Percentiles rank a stretch among this genome's conserved stretches.
These are phyloP conservation scores for Podaxis pistillaris DNA, from an alignment of 768 basidiomycete species.

Conservation along the genomic window DNA sequence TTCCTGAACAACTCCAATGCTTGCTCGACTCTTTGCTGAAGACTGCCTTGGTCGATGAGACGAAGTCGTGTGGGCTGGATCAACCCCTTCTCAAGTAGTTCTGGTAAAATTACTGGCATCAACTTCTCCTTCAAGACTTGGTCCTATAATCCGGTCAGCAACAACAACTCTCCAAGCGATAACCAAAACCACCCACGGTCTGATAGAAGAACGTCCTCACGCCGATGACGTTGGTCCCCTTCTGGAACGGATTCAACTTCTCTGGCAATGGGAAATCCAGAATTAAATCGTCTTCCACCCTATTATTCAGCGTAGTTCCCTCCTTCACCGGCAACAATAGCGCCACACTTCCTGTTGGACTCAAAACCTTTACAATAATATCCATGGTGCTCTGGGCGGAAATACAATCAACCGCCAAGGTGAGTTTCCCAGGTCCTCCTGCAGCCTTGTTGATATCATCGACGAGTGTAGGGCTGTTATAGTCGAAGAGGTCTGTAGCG, in stretches of 20 bases:
- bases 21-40: slow-evolving; percentile 39
- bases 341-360: slow-evolving; percentile 38
- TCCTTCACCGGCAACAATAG: slow-evolving; percentile 47
- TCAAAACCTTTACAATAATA: slow-evolving; percentile 35
- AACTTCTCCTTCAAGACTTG: slow-evolving; percentile 39
- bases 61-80: slow-evolving; percentile 41
- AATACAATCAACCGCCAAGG: slow-evolving; percentile 38
- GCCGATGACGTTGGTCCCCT: slow-evolving; percentile 32
- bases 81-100: slow-evolving; percentile 33
- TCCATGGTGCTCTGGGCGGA: slow-evolving; percentile 34
- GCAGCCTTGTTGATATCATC: slow-evolving; percentile 32
- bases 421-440: slow-evolving; percentile 32
- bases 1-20: slow-evolving; percentile 45
- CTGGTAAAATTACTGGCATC: slow-evolving; percentile 45
- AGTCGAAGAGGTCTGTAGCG: slow-evolving; percentile 39
- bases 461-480: slow-evolving; percentile 33
- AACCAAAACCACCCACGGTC: slow-evolving; percentile 27
- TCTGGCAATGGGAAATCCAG: slow-evolving; percentile 28
- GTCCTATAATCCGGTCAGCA: slow-evolving; percentile 28
- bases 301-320: slow-evolving; percentile 34
- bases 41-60: slow-evolving; percentile 39
- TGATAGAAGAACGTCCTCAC: slow-evolving; percentile 43
- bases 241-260: slow-evolving; percentile 35
- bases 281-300: slow-evolving; percentile 27
- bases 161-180: not conserved